These are phyloP conservation scores for Xerocomus nothofagi DNA, from an alignment of 1,284 basidiomycete genomes.

Conservation along the genomic window DNA sequence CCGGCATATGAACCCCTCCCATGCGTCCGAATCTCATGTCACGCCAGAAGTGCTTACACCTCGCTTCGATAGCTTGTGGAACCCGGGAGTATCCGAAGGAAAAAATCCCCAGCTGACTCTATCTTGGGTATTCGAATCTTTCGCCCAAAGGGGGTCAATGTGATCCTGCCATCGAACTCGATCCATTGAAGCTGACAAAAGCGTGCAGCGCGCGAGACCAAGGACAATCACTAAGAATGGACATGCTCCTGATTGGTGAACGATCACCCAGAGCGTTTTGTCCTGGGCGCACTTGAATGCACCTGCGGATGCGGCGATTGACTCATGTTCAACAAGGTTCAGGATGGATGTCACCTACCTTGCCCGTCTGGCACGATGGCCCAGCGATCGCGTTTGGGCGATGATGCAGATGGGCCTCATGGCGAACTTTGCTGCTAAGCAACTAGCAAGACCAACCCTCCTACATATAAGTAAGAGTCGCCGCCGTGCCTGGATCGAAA, in stretches of 20 bases:
- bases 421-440: conserved; percentile 2
- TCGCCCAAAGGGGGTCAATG: neutral
- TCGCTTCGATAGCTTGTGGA: conserved; percentile 12
- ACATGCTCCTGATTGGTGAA: neutral
- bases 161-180: neutral
- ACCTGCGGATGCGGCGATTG: conserved; percentile 1
- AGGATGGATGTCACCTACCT: neutral
- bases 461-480: conserved; percentile 6
- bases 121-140: neutral
- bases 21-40: conserved; percentile 5
- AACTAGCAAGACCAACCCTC: neutral
- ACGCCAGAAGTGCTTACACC: conserved; percentile 3
- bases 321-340: conserved; percentile 19
- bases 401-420: conserved; percentile 8
- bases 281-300: conserved; percentile 5
- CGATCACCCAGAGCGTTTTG: conserved; percentile 4
- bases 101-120: conserved; percentile 1
- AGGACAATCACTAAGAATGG: conserved; percentile 1
- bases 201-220: conserved; percentile 3
- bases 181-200: conserved; percentile 1
- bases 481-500: conserved; percentile 19
- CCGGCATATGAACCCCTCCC: neutral
- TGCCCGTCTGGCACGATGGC: conserved; percentile 13
- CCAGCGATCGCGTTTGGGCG: conserved; percentile 19
- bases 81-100: conserved; percentile 20